Percentiles rank a stretch among this genome's conserved stretches.
These are phyloP conservation scores for Lactarius sp. DNA, from an alignment of 768 basidiomycete species.

Conservation along the genomic window DNA sequence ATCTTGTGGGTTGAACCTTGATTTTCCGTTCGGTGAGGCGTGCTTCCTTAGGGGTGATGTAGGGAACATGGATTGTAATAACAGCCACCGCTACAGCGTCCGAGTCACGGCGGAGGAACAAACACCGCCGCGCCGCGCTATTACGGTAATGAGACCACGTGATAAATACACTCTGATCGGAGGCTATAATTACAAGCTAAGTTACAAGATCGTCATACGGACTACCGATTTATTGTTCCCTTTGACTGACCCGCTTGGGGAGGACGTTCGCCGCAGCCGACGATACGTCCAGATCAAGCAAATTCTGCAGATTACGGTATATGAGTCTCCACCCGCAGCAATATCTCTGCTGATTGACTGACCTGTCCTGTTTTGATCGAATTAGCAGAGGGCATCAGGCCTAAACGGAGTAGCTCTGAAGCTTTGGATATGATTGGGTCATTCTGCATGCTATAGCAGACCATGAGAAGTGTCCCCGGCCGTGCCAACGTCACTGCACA, in stretches of 20 bases:
- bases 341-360: neutral
- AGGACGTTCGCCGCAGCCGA: conserved; percentile 25
- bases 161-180: too few relatives aligned
- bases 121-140: too few relatives aligned
- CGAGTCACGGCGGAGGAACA: too few relatives aligned
- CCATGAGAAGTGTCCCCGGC: neutral
- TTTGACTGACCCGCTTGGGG: neutral
- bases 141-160: too few relatives aligned
- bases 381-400: conserved; percentile 71
- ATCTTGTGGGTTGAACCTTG: conserved; percentile 12
- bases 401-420: conserved; percentile 71
- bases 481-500: neutral
- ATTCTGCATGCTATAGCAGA: conserved; percentile 58
- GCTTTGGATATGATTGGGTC: conserved; percentile 78
- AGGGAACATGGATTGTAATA: conserved; percentile 8
- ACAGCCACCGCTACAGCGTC: neutral
- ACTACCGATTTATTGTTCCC: neutral
- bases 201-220: neutral
- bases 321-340: neutral
- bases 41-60: conserved; percentile 18
- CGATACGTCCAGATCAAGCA: conserved; percentile 33
- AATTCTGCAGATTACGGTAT: conserved; percentile 25
- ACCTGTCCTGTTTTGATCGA: conserved; percentile 77
- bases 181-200: neutral
- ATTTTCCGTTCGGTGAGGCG: conserved; percentile 12